These are phyloP conservation scores for Aspergillus cristatus DNA, from an alignment of 495 filamentous ascomycete species.

Conservation along the genomic window DNA sequence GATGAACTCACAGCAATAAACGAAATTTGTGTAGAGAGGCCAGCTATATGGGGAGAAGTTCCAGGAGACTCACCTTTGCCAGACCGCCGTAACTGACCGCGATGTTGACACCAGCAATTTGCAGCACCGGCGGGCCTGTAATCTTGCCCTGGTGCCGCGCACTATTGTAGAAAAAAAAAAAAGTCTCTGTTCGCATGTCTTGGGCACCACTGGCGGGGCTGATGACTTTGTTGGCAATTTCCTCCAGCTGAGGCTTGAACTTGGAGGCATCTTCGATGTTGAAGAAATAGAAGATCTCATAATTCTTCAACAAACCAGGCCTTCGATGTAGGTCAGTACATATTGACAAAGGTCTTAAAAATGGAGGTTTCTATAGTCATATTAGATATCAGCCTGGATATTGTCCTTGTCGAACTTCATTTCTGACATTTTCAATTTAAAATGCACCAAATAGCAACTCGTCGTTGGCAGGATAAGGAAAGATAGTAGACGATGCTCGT, in stretches of 20 bases:
- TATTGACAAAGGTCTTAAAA: no score
- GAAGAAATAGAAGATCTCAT: conserved; percentile 23
- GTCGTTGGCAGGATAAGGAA: no score
- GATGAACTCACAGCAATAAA: neutral
- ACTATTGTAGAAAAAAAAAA: conserved; percentile 4
- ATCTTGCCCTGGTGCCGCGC: conserved; percentile 3
- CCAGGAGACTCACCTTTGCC: conserved; percentile 10
- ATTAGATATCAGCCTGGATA: no score
- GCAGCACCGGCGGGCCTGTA: neutral
- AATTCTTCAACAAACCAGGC: conserved; percentile 22
- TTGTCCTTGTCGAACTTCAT: no score
- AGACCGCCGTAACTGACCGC: conserved; percentile 22
- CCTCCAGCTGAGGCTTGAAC: conserved; percentile 13
- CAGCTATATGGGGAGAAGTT: conserved; percentile 12
- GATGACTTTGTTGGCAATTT: conserved; percentile 16
- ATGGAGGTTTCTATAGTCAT: no score
- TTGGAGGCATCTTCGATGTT: conserved; percentile 8
- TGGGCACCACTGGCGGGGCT: conserved; percentile 13
- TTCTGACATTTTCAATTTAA: no score
- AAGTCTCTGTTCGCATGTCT: neutral
- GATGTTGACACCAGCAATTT: conserved; percentile 17
- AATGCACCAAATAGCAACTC: no score
- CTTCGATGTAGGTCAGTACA: conserved; percentile 5
- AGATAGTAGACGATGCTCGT: no score
- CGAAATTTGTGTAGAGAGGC: conserved; percentile 12